Evolutionary conservation across 1,284 basidiomycete genomes (phyloP), one percentile per base, ranked within the genome.

Genomic region (Dichomitus squalens): DNA sequence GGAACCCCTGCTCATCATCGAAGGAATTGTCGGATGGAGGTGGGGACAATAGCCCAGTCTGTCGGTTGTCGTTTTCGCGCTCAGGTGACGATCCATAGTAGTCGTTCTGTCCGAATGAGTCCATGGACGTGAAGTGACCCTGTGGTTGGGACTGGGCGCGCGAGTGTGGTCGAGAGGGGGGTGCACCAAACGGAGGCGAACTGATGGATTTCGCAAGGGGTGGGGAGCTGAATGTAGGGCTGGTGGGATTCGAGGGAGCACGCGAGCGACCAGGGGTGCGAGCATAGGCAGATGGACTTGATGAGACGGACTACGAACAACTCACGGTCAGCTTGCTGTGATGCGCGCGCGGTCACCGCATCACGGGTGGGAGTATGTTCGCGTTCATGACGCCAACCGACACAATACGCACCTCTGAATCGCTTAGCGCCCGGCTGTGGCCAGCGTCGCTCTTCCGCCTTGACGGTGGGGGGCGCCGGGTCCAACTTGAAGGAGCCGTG

Each of bases 361-460:
- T 27, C 25, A 25, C 12, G 33, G 46, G 20, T 33, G 6, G 21
- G 46, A 48, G 16, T n/a, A 51, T 23, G 34, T 9, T 21, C 21
- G 11, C 18, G 36, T 35, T 49, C 48, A 29, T 29, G 27, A 12
- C 4, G 4, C 18, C 12, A 18, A 25, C 39, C 16, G 8, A 36
- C 16, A 43, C 48, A 48, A 27, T 2, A 72, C 80, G 54, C 52
- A 90, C 88, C 78, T 92, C 89, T 4, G 84, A 84, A 64, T 92
- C 89, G 64, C 88, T 90, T 41, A 70, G 60, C 16, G 73, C 67
- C 31, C 75, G 76, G 47, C 72, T 72, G 36, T 76, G 74, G 23
- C 88, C 85, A 11, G 86, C 87, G 63, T 88, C 81, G 59, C 88
- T 90, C 73, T 80, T 87, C 48, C 88, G 76, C 52, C 89, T 77